Conservation (phyloP, 345 rosid genomes). For the Rhodamnia argentea region DNA sequence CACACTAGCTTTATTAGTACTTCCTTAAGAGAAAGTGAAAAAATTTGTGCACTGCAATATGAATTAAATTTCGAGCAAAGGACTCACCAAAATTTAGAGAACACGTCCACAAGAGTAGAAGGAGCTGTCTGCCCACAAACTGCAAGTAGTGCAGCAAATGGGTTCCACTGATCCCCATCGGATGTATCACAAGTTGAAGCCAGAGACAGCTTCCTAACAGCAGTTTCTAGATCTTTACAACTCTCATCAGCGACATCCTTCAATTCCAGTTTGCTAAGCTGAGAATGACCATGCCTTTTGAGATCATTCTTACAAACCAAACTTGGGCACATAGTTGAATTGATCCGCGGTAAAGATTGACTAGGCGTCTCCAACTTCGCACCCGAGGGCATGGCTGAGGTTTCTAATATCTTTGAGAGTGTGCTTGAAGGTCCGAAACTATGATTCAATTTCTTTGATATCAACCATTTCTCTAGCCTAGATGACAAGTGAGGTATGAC, state of each 20-base stretch:
- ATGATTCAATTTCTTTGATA: constrained; percentile 43
- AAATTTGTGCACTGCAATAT: not conserved
- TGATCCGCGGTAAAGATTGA: constrained; percentile 9
- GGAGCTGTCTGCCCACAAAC: constrained; percentile 64
- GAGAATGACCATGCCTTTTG: constrained; percentile 12
- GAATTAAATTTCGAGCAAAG: not conserved
- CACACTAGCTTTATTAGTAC: not conserved
- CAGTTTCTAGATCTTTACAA: constrained; percentile 42
- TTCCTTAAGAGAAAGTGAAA: not conserved
- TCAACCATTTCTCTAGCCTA: constrained; percentile 69
- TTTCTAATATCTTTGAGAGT: constrained; percentile 67
- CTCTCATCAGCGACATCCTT: constrained; percentile 3
- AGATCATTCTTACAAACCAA: constrained; percentile 9
- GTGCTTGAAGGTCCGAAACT: constrained; percentile 60
- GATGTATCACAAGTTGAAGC: constrained; percentile 34
- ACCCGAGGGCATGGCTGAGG: constrained; percentile 23
- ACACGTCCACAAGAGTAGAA: constrained; percentile 41
- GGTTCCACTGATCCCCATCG: constrained; percentile 29
- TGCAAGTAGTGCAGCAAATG: constrained; percentile 53
- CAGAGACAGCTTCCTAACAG: constrained; percentile 57
- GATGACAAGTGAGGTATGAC: constrained; percentile 47
- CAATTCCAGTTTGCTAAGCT: constrained; percentile 1
- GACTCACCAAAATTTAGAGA: constrained; percentile 76
- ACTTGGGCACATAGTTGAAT: constrained; percentile 23
- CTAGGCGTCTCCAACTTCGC: constrained; percentile 38